A percentile compares a stretch with the other conserved stretches of the same genome.
phyloP scores from a whole-genome alignment of 352 stramenopile genomes.

The Phytophthora hybrid region DNA sequence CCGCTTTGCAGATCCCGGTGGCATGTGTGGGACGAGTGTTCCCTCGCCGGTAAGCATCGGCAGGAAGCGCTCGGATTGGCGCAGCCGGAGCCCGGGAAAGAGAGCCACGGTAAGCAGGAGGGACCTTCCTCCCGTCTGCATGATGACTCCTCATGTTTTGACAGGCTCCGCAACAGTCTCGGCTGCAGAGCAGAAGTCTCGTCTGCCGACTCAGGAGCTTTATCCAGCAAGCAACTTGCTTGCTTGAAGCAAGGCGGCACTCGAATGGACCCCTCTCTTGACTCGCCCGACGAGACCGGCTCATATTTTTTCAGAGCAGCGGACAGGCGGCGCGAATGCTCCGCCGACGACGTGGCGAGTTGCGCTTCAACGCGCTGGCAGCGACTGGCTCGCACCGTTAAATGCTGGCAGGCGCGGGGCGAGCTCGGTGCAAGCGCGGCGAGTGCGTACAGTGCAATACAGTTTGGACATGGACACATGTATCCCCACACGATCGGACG shows the following conservation, averaged over 20 bases:
- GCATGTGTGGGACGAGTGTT: slow-evolving; percentile 19
- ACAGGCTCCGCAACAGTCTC: slow-evolving; percentile 7
- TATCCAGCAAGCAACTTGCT: slow-evolving; percentile 39
- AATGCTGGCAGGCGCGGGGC: too few relatives aligned
- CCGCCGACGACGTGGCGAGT: slow-evolving; percentile 24
- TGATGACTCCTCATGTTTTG: slow-evolving; percentile 14
- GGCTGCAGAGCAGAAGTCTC: slow-evolving; percentile 6
- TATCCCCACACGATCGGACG: slow-evolving; percentile 18
- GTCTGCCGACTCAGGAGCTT: slow-evolving; percentile 35
- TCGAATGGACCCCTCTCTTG: slow-evolving; percentile 26
- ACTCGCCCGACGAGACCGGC: slow-evolving; percentile 1
- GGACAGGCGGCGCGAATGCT: slow-evolving; percentile 16
- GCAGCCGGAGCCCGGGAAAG: slow-evolving; percentile 38
- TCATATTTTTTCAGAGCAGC: slow-evolving; percentile 18
- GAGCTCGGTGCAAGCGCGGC: too few relatives aligned
- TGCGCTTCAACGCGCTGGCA: neutral
- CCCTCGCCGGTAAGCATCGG: slow-evolving; percentile 22
- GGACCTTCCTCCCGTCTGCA: slow-evolving; percentile 36
- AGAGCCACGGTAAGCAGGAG: slow-evolving; percentile 29
- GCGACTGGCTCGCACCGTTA: too few relatives aligned
- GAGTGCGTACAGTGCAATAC: too few relatives aligned
- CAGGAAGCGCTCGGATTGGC: slow-evolving; percentile 11
- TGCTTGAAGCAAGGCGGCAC: slow-evolving; percentile 4
- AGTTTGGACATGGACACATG: too few relatives aligned
- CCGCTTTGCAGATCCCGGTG: slow-evolving; percentile 22